Percentiles rank a stretch among this genome's conserved stretches.
Conservation (phyloP, 176 grass and related monocot genomes). For the Aegilops bicornis region DNA sequence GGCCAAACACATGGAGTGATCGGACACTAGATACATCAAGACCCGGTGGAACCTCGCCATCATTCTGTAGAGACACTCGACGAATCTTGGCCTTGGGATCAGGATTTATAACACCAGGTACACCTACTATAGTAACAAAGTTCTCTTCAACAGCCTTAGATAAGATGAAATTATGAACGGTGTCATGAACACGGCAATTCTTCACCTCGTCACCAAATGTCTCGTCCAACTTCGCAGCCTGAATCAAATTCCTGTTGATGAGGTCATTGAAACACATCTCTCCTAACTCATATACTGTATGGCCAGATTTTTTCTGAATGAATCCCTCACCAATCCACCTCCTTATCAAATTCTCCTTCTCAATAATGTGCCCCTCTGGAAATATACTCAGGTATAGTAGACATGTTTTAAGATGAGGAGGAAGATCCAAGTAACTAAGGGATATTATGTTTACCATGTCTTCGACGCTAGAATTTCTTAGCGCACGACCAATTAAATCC, state of each 20-base stretch:
- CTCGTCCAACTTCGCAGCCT: not conserved
- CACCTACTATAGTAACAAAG: constrained; percentile 16
- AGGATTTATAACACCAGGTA: not conserved
- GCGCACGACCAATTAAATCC: not conserved
- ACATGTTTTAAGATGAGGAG: constrained; percentile 25
- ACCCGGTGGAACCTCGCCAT: not conserved
- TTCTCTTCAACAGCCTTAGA: constrained; percentile 33
- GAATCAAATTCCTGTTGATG: constrained; percentile 28
- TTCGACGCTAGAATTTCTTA: not conserved
- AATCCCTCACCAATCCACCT: constrained; percentile 1
- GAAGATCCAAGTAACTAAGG: constrained; percentile 31
- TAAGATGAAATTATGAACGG: constrained; percentile 25
- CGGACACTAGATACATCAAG: not conserved
- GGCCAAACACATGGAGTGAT: not conserved
- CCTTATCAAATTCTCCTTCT: constrained; percentile 16
- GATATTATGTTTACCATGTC: constrained; percentile 3
- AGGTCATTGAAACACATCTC: constrained; percentile 19
- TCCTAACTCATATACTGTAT: constrained; percentile 14
- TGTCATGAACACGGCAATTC: constrained; percentile 29
- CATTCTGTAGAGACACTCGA: not conserved
- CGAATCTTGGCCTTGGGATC: not conserved
- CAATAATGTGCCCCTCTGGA: constrained; percentile 8
- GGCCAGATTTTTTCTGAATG: not conserved
- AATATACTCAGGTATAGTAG: constrained; percentile 38
- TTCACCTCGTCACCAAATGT: constrained; percentile 1